phyloP scores from a whole-genome alignment of 2,329 filamentous ascomycete species.

The Phoma sp. region DNA sequence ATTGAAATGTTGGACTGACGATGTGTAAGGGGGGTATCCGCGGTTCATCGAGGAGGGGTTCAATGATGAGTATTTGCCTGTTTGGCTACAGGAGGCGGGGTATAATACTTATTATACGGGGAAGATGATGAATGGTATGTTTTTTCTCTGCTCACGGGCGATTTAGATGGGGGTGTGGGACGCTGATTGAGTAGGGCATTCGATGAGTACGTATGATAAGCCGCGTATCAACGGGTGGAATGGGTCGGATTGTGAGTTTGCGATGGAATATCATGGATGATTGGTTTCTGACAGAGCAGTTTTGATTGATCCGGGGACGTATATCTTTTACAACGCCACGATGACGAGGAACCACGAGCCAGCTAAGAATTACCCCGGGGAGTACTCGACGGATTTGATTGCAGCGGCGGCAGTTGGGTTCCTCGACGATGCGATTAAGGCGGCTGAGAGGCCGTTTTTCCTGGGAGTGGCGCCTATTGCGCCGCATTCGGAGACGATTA shows the following conservation, averaged over 20 bases:
- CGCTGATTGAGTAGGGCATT: constrained; percentile 56
- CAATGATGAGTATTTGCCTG: constrained; percentile 71
- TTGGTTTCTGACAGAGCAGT: constrained; percentile 6
- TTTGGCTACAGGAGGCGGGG: constrained; percentile 74
- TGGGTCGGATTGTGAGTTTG: constrained; percentile 52
- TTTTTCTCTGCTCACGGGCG: too few species aligned
- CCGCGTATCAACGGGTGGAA: constrained; percentile 67
- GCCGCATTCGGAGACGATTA: constrained; percentile 60
- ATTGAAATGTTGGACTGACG: constrained; percentile 7
- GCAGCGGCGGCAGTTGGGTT: constrained; percentile 66
- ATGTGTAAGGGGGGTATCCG: constrained; percentile 61
- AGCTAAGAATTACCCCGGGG: constrained; percentile 63
- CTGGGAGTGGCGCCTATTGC: constrained; percentile 70
- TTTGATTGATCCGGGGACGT: constrained; percentile 71
- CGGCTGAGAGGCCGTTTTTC: constrained; percentile 68
- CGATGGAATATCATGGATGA: background rate
- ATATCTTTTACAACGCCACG: constrained; percentile 71
- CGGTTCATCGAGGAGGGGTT: constrained; percentile 71
- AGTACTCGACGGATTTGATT: constrained; percentile 67
- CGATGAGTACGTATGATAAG: constrained; percentile 66
- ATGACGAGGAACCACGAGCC: constrained; percentile 67
- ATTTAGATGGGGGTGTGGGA: background rate
- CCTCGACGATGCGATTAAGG: constrained; percentile 64
- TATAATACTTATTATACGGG: constrained; percentile 77
- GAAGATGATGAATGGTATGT: constrained; percentile 69